Base-by-base conservation (phyloP, 768 basidiomycete genomes). In the Pleurotus platypus region DNA sequence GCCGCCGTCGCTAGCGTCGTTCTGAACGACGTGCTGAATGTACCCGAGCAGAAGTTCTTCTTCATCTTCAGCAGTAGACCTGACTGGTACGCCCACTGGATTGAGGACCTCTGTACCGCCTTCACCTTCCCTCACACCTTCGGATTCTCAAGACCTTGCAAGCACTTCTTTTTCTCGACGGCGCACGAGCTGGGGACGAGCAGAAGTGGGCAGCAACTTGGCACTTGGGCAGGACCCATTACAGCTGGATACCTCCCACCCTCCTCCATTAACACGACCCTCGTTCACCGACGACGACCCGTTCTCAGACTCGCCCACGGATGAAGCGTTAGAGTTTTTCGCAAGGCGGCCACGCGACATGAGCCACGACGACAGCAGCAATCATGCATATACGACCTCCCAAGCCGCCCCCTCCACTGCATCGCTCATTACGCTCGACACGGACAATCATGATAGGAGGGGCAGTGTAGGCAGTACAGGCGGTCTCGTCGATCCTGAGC, bases 81-180 rank as follows among this genome's bases (percentile, higher is more conserved):
- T 86, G 37, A 70, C 78, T 46, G 69, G 75, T n/a, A 72, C 78
- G 3, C 68, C 74, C 40, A 65, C 78, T 48, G 78, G 78, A 26
- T 67, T 83, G 57, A 70, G 67, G 58, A 63, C 57, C 55, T 73
- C 78, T 42, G 72, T 70, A 18, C 83, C 84, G 13, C 67, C 78
- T 38, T 84, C 85, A 9, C 83, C 85, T n/a, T 74, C 82, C 26
- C 71, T 80, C 22, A 81, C 81, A 26, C 80, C 85, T 16, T 74
- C 80, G 2, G 76, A 79, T 57, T 73, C 74, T 48, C 68, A 75
- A 12, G 50, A 61, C 4, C 11, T 35, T 8, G 12, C 49, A 26
- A 40, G 37, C n/a, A 7, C n/a, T 18, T 66, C 69, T 15, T 70
- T 77, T 60, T 65, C 85, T 38, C 77, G 85, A 59, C 72, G 85